Percentiles rank a stretch among this genome's conserved stretches.
phyloP scores from a whole-genome alignment of 305 asterid species.

The Fraxinus nigra region DNA sequence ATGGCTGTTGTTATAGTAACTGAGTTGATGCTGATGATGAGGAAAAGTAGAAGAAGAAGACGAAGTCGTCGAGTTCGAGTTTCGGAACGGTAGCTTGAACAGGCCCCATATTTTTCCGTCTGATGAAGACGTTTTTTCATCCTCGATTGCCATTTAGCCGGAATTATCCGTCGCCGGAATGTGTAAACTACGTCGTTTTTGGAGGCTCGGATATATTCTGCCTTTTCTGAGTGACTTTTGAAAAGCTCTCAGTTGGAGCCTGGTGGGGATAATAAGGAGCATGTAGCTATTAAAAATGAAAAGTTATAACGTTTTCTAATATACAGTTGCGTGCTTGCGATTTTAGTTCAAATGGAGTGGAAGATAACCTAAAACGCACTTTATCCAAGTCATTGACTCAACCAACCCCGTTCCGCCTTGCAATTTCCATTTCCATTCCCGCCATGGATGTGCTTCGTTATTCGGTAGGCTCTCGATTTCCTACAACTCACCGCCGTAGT shows the following conservation, averaged over 20 bases:
- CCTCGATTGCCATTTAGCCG: constrained; percentile 58
- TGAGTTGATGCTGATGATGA: constrained; percentile 50
- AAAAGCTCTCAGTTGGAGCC: not conserved
- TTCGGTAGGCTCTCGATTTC: constrained; percentile 47
- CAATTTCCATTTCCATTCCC: constrained; percentile 24
- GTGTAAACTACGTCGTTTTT: constrained; percentile 30
- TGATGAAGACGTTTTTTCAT: constrained; percentile 37
- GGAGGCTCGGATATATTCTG: not conserved
- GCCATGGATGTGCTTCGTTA: constrained; percentile 73
- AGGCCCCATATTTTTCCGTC: constrained; percentile 80
- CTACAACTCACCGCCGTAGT: constrained; percentile 31
- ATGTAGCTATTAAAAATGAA: not conserved
- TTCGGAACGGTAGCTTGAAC: constrained; percentile 84
- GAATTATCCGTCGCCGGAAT: constrained; percentile 30
- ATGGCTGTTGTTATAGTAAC: constrained; percentile 37
- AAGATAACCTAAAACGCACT: not conserved
- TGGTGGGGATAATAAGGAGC: not conserved
- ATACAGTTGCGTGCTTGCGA: not conserved
- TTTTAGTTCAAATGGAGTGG: not conserved
- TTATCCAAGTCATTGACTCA: not conserved
- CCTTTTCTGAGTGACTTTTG: not conserved
- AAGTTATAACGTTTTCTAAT: not conserved
- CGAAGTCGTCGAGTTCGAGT: constrained; percentile 38
- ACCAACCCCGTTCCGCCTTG: constrained; percentile 24
- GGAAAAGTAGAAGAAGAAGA: constrained; percentile 42